Evolutionary conservation across 768 basidiomycete genomes (phyloP).

Genomic region (Inosperma sp.): DNA sequence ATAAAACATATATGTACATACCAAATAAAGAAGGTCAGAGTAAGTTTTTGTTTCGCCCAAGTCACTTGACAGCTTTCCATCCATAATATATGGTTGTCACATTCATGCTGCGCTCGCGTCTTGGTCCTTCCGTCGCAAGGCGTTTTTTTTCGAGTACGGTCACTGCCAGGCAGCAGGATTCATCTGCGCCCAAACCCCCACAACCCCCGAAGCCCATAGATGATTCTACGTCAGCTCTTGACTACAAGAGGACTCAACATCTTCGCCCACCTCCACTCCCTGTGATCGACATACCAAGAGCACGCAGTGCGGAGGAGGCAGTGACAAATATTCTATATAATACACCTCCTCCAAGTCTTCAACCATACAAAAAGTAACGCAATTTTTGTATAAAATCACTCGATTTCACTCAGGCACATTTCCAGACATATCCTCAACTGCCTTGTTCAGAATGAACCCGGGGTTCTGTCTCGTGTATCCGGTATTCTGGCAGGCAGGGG

Average conservation of each 20-base stretch:
- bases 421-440: constrained; percentile 91
- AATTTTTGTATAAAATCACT: neutral
- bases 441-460: constrained; percentile 98
- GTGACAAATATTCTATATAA: constrained; percentile 98
- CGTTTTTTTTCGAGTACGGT: constrained; percentile 39
- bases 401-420: constrained; percentile 5
- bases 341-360: constrained; percentile 84
- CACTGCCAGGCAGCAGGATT: constrained; percentile 26
- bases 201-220: constrained; percentile 78
- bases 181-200: constrained; percentile 39
- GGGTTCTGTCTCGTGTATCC: constrained; percentile 96
- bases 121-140: constrained; percentile 10
- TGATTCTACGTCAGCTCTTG: constrained; percentile 92
- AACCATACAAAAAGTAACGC: constrained; percentile 86
- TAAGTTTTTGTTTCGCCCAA: neutral
- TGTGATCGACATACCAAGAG: constrained; percentile 75
- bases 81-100: constrained; percentile 28
- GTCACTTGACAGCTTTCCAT: constrained; percentile 8
- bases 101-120: constrained; percentile 30
- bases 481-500: constrained; percentile 96
- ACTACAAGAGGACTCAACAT: constrained; percentile 77
- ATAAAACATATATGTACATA: constrained; percentile 9
- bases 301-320: constrained; percentile 87
- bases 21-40: constrained; percentile 3
- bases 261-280: constrained; percentile 81